A percentile compares a stretch with the other conserved stretches of the same genome.
These are phyloP conservation scores for Cichorium intybus DNA, from an alignment of 140 eudicot genomes.

Conservation along the genomic window DNA sequence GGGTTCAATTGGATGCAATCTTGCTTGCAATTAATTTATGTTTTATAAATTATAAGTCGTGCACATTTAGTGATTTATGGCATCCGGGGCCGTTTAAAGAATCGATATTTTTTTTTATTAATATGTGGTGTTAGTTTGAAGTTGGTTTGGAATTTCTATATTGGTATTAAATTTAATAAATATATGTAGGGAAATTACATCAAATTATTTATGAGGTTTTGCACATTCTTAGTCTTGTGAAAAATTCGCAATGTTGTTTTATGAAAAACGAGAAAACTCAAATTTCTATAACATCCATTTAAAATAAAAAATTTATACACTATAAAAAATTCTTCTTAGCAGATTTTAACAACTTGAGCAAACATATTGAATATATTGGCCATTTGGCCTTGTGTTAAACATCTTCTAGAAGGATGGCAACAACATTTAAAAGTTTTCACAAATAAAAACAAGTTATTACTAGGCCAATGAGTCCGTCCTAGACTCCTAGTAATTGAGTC, in stretches of 20 bases:
- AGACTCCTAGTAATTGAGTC: too few species aligned
- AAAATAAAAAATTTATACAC: too few species aligned
- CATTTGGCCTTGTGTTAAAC: too few species aligned
- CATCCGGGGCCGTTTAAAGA: conserved; percentile 10
- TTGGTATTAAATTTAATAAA: not conserved
- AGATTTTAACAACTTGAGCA: too few species aligned
- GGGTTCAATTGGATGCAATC: conserved; percentile 13
- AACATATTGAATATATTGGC: too few species aligned
- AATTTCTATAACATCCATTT: not conserved
- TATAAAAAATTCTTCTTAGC: too few species aligned
- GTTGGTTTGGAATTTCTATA: conserved; percentile 8
- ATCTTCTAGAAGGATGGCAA: too few species aligned
- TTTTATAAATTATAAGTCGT: not conserved
- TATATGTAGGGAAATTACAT: not conserved
- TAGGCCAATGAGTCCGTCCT: too few species aligned
- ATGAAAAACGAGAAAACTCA: not conserved
- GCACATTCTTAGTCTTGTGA: not conserved
- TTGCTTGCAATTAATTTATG: not conserved
- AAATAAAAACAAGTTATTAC: too few species aligned
- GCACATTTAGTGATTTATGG: conserved; percentile 14
- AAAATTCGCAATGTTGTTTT: not conserved
- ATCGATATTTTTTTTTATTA: not conserved
- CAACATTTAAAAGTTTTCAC: too few species aligned
- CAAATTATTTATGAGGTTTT: not conserved
- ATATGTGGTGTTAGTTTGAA: conserved; percentile 4